phyloP scores from a whole-genome alignment of 1,139 yeast species.

The Suhomyces wounanorum region DNA sequence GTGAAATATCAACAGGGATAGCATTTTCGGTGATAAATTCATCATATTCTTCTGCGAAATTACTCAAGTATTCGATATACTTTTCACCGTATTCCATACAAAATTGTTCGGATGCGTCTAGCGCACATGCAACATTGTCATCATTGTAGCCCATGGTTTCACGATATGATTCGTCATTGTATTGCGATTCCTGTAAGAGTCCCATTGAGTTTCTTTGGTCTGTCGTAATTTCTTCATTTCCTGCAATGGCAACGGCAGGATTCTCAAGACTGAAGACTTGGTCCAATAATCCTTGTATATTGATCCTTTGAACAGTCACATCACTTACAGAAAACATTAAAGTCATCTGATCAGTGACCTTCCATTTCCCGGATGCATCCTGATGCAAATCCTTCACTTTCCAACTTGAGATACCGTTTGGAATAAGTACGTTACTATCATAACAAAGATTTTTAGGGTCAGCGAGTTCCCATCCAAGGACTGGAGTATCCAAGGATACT shows the following conservation, averaged over 20 bases:
- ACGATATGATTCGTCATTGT: background rate
- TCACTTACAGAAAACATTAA: constrained; percentile 40
- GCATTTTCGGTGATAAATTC: constrained; percentile 6
- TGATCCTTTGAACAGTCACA: constrained; percentile 34
- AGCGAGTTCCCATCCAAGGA: constrained; percentile 23
- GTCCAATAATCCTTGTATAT: constrained; percentile 33
- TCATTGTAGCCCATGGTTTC: constrained; percentile 26
- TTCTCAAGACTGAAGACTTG: constrained; percentile 19
- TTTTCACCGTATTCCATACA: constrained; percentile 26
- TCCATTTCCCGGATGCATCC: constrained; percentile 17
- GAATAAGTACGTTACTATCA: constrained; percentile 25
- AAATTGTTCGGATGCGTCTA: constrained; percentile 26
- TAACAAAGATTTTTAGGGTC: constrained; percentile 20
- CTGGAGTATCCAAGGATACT: constrained; percentile 31
- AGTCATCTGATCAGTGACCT: constrained; percentile 31
- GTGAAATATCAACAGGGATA: background rate
- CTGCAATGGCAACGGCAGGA: constrained; percentile 1
- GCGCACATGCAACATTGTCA: constrained; percentile 37
- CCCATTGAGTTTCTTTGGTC: constrained; percentile 2
- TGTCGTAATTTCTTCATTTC: background rate
- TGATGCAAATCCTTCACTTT: constrained; percentile 16
- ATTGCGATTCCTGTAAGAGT: background rate
- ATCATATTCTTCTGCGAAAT: constrained; percentile 3
- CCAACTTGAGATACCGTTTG: constrained; percentile 32
- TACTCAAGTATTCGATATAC: background rate